A percentile compares a stretch with the other conserved stretches of the same genome.
Conservation (phyloP, 2,329 filamentous ascomycete species). For the Albophoma yamanashiensis region DNA sequence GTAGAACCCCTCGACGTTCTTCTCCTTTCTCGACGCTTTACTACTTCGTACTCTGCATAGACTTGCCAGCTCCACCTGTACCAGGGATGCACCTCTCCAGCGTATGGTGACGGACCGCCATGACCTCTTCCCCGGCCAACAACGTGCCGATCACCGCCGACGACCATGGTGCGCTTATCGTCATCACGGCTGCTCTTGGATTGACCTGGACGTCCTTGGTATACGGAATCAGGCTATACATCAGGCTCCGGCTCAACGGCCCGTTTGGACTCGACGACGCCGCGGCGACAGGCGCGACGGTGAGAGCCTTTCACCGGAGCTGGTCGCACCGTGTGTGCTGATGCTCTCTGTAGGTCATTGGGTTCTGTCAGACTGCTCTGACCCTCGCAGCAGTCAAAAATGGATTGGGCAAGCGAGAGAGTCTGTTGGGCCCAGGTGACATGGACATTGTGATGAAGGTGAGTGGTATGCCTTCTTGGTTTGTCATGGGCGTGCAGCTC, state of each 20-base stretch:
- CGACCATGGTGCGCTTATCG: constrained; percentile 7
- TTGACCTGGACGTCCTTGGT: constrained; percentile 8
- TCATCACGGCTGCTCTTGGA: constrained; percentile 7
- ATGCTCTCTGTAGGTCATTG: constrained; percentile 1
- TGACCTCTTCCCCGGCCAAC: neutral
- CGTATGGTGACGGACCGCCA: neutral
- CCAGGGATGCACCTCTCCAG: neutral
- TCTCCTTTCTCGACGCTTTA: neutral
- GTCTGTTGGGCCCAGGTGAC: neutral
- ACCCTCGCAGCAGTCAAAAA: constrained; percentile 4
- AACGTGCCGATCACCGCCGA: constrained; percentile 3
- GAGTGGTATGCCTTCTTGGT: too few species aligned
- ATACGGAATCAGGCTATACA: constrained; percentile 7
- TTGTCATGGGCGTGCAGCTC: neutral
- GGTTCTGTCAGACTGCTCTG: constrained; percentile 3
- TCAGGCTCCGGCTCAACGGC: constrained; percentile 5
- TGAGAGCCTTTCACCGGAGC: neutral
- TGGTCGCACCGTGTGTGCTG: neutral
- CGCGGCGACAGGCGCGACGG: constrained; percentile 6
- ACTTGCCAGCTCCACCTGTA: neutral
- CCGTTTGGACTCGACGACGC: constrained; percentile 7
- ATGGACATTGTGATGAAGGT: constrained; percentile 5
- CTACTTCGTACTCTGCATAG: neutral
- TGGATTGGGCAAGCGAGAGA: constrained; percentile 5
- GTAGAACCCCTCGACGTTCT: neutral